Percentiles rank a stretch among this genome's conserved stretches.
These are phyloP conservation scores for Wickerhamomyces strasburgensis DNA, from an alignment of 805 yeast species.

Conservation along the genomic window DNA sequence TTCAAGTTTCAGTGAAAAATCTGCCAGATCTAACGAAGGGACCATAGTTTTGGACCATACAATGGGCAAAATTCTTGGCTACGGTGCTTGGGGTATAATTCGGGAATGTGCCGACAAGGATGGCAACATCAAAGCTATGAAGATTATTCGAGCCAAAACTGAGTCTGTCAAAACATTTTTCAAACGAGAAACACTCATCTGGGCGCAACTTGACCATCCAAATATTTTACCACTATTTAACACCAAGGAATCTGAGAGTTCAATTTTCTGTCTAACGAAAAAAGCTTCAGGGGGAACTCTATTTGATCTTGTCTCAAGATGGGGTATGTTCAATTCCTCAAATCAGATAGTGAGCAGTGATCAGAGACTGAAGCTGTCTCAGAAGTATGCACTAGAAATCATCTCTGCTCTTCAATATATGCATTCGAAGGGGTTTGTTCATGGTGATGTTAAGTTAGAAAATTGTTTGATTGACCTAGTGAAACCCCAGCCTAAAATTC, in stretches of 20 bases:
- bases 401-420: slow-evolving; percentile 54
- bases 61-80: slow-evolving; percentile 73
- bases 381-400: slow-evolving; percentile 46
- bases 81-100: slow-evolving; percentile 88
- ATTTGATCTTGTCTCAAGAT: slow-evolving; percentile 64
- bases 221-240: slow-evolving; percentile 59
- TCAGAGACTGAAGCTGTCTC: slow-evolving; percentile 31
- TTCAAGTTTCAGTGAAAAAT: slow-evolving; percentile 21
- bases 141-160: slow-evolving; percentile 52
- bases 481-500: slow-evolving; percentile 31
- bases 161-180: slow-evolving; percentile 53
- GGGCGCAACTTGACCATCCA: slow-evolving; percentile 66
- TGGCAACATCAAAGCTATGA: slow-evolving; percentile 44
- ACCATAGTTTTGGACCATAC: slow-evolving; percentile 56
- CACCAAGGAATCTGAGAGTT: slow-evolving; percentile 54
- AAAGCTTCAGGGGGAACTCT: slow-evolving; percentile 72
- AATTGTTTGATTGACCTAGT: slow-evolving; percentile 57
- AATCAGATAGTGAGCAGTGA: slow-evolving; percentile 27
- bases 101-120: slow-evolving; percentile 51
- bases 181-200: slow-evolving; percentile 65
- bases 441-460: slow-evolving; percentile 71
- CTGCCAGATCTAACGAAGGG: slow-evolving; percentile 46
- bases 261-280: slow-evolving; percentile 70
- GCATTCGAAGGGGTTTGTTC: slow-evolving; percentile 67
- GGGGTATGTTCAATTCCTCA: slow-evolving; percentile 46